These are phyloP conservation scores for Cryptosporidium ubiquitum DNA, from an alignment of 169 alveolate genomes.

Conservation along the genomic window DNA sequence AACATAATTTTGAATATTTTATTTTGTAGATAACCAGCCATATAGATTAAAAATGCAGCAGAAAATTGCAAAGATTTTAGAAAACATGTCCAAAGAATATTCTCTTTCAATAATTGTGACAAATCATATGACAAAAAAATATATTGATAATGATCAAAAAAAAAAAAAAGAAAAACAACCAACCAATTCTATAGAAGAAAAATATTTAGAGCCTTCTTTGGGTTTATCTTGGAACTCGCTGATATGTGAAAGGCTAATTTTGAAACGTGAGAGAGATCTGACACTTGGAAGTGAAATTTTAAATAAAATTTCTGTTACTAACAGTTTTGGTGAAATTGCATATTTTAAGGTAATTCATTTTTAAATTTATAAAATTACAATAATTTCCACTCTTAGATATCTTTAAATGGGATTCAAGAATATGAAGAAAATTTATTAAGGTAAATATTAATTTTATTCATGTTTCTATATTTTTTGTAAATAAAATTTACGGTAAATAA, in stretches of 20 bases:
- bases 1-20: neutral
- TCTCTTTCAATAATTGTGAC: slow-evolving; percentile 53
- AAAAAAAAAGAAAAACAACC: neutral
- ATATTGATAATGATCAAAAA: neutral
- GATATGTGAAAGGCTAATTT: slow-evolving; percentile 25
- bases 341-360: slow-evolving; percentile 37
- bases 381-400: neutral
- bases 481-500: neutral
- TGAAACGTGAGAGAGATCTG: slow-evolving; percentile 2
- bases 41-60: slow-evolving; percentile 61
- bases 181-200: neutral
- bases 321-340: slow-evolving; percentile 46
- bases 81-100: slow-evolving; percentile 43
- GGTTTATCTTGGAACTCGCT: slow-evolving; percentile 68
- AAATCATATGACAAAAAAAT: slow-evolving; percentile 62
- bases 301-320: neutral
- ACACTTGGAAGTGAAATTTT: neutral
- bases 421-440: neutral
- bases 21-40: slow-evolving; percentile 32
- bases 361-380: neutral
- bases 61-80: slow-evolving; percentile 48
- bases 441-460: neutral
- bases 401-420: slow-evolving; percentile 26
- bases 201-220: slow-evolving; percentile 52
- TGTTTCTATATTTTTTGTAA: neutral